Base-by-base conservation (phyloP, 2,329 filamentous ascomycete genomes). In the Myotisia sp. region DNA sequence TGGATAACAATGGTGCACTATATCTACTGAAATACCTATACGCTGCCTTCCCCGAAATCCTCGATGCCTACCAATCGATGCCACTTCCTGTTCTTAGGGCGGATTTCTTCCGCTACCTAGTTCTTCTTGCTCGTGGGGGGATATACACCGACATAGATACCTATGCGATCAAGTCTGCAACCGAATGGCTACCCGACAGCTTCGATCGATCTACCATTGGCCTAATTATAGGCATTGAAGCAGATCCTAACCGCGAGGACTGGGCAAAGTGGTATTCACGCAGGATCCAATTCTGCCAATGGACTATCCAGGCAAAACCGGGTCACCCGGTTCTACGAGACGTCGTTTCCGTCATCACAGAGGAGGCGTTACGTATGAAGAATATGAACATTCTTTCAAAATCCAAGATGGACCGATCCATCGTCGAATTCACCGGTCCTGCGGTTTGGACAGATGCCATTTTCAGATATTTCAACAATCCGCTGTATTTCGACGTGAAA, bases 231-330 rank as follows among this genome's bases (percentile, higher is more conserved):
- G 90, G 90, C 39, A 94, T 98, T 44, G 90, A 98, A 63, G 90
- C 90, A 3, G 90, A 98, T 52, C 85, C 90, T 0, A 85, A 95
- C 56, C 74, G 90, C 30, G 71, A 74, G 3, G 90, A 98, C 55
- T 98, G 90, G 90, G 70, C 74, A 22, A 67, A 93, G 1, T 95
- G 87, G 90, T 98, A 95, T 64, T 90, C 84, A 43, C 79, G 90
- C 39, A 74, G 87, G 43, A 86, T 98, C 41, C 90, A 95, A 55
- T 95, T 98, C 59, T 98, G 90, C 61, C 90, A 98, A 57, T 98
- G 90, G 90, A 98, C 90, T 1, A 94, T 98, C 42, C 87, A 95
- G 58, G 67, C 81, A 37, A 98, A 98, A 59, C 80, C 87, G 0
- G 90, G 90, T 7, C 90, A 98, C 54, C 90, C 90, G 0, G 75